A percentile compares a stretch with the other conserved stretches of the same genome.
These are phyloP conservation scores for Leccinum aurantiacum DNA, from an alignment of 768 basidiomycete genomes.

Conservation along the genomic window DNA sequence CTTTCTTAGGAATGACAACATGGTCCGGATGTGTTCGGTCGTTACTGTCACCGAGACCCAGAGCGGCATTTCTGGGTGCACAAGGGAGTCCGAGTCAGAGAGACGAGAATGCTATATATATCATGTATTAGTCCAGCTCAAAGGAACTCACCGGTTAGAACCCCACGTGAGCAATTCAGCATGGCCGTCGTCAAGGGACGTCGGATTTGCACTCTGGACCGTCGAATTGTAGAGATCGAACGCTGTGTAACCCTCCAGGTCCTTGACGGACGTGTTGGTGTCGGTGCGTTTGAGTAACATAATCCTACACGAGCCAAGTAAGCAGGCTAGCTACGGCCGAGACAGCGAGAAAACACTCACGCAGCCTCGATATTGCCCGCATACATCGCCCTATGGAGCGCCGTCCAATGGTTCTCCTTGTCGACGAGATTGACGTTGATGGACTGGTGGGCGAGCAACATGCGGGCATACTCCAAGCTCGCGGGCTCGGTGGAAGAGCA, in stretches of 20 bases:
- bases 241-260: conserved; percentile 85
- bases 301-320: conserved; percentile 46
- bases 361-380: conserved; percentile 70
- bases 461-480: conserved; percentile 74
- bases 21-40: conserved; percentile 81
- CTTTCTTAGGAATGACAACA: conserved; percentile 46
- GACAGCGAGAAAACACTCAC: conserved; percentile 39
- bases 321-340: neutral
- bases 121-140: neutral
- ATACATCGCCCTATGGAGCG: conserved; percentile 86
- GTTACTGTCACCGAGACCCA: conserved; percentile 80
- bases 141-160: conserved; percentile 56
- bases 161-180: conserved; percentile 88
- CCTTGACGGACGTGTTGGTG: conserved; percentile 67
- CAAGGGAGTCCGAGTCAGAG: neutral
- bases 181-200: conserved; percentile 32
- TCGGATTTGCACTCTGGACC: conserved; percentile 68
- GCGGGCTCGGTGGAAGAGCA: conserved; percentile 59
- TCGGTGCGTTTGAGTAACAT: conserved; percentile 75
- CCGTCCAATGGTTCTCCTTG: conserved; percentile 85
- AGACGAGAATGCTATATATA: neutral
- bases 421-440: conserved; percentile 82
- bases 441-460: conserved; percentile 71
- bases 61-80: conserved; percentile 67
- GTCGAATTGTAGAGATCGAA: conserved; percentile 95